Base-by-base conservation (phyloP, 2,329 filamentous ascomycete species). In the Corinectria fuckeliana region DNA sequence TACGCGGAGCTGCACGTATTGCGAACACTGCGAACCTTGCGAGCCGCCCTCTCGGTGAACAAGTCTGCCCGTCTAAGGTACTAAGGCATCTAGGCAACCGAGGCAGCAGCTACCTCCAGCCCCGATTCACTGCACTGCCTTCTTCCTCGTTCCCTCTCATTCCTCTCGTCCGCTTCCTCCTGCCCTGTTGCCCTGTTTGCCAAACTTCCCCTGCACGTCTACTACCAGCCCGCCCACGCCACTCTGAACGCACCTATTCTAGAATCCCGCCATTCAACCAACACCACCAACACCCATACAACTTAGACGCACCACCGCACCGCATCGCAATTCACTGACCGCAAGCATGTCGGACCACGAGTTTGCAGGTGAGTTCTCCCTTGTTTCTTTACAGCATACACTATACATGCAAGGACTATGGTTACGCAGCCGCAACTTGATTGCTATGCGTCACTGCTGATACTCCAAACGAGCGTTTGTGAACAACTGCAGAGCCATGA, bases 271-370 rank as follows among this genome's bases (percentile, higher is more conserved):
- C 21, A 10, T 25, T 50, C 21, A 9, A 51, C 30, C 54, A 50
- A 14, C 50, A 56, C 39, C 48, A 21, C 30, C 13, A 11, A 21
- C 32, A 54, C 50, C 60, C 44, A 30, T 53, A 39, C 28, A 41
- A 25, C 23, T 55, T 52, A 14, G 42, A 45, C 42, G 42, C 42
- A 18, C 18, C 42, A 28, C 23, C 10, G 42, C 11, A 48, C 14
- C 32, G 20, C 20, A 21, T 50, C 18, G n/a, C 32, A 3, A 16
- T 49, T 47, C 32, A 36, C n/a, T 36, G 32, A 34, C 51, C 45
- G 14, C 47, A 68, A 77, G 44, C 62, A 89, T 89, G 87, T 89
- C 87, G 57, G 87, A 89, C 70, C 84, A 88, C 74, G 87, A 89
- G 73, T 86, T 88, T 77, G 83, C 81, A 76, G 83, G 86, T 88